Evolutionary conservation across 305 asterid species (phyloP).

Genomic region (Fraxinus xanthoxyloides): DNA sequence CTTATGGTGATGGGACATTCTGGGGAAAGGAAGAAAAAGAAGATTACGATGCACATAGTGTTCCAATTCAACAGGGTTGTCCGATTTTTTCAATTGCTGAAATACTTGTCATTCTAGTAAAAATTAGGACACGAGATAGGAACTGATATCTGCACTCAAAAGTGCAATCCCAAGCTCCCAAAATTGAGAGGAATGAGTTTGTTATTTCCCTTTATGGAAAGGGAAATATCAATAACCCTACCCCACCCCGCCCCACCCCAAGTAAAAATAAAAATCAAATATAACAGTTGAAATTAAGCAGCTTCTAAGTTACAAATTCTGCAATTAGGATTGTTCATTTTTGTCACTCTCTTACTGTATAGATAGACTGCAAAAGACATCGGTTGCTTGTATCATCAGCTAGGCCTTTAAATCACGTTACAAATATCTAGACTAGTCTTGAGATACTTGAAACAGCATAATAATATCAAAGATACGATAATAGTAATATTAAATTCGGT

Average conservation of each 20-base stretch:
- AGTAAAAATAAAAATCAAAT: neutral
- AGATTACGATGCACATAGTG: neutral
- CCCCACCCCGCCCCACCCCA: neutral
- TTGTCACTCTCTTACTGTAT: neutral
- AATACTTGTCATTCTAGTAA: neutral
- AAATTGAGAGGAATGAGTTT: neutral
- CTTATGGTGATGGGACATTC: neutral
- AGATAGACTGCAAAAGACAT: neutral
- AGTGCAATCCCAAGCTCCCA: neutral
- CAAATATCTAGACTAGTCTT: neutral
- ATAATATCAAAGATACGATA: neutral
- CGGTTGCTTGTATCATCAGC: neutral
- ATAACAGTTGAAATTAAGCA: neutral
- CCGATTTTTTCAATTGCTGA: neutral
- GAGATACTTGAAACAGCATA: neutral
- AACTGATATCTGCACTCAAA: neutral
- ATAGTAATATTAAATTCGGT: neutral
- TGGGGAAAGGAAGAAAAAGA: neutral
- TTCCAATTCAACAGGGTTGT: neutral
- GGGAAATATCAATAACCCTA: neutral
- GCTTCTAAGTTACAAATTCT: neutral
- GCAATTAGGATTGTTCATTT: conserved; percentile 3
- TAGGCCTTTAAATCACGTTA: neutral
- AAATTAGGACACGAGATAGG: neutral
- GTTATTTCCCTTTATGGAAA: neutral